A percentile compares a stretch with the other conserved stretches of the same genome.
phyloP scores from a whole-genome alignment of 2,329 filamentous ascomycete species.

The Apiospora pterosperma region DNA sequence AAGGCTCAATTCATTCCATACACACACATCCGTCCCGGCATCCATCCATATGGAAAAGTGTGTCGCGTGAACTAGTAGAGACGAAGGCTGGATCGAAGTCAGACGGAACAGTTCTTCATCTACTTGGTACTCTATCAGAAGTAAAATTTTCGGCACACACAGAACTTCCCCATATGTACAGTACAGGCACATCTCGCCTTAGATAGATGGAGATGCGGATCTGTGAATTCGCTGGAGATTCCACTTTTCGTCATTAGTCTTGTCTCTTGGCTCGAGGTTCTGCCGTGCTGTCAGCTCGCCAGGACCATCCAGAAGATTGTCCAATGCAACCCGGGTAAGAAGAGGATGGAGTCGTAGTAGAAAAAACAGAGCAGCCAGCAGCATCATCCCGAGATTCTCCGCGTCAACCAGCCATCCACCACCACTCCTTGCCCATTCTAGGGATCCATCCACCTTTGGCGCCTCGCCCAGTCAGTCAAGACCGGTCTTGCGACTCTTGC shows the following conservation, averaged over 20 bases:
- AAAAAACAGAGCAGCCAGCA: not conserved
- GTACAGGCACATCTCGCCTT: not conserved
- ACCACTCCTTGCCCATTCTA: not conserved
- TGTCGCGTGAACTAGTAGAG: not conserved
- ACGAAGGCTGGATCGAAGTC: not conserved
- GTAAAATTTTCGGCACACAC: not conserved
- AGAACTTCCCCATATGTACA: not conserved
- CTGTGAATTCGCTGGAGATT: not conserved
- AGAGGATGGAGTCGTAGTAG: not conserved
- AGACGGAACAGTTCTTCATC: not conserved
- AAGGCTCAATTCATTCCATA: not conserved
- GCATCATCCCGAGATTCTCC: constrained; percentile 1
- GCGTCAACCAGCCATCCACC: not conserved
- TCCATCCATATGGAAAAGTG: not conserved
- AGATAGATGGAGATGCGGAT: constrained; percentile 2
- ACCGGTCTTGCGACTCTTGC: not conserved
- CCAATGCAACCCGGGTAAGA: not conserved
- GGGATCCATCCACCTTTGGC: not conserved
- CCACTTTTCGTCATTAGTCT: constrained; percentile 1
- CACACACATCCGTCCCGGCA: not conserved
- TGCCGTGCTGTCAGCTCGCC: not conserved
- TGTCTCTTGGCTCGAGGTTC: not conserved
- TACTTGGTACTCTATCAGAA: constrained; percentile 1
- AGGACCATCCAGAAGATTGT: too few species aligned
- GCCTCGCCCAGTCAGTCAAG: not conserved